Base-by-base conservation (phyloP, 2,329 filamentous ascomycete species). In the Aspergillus ibericus region DNA sequence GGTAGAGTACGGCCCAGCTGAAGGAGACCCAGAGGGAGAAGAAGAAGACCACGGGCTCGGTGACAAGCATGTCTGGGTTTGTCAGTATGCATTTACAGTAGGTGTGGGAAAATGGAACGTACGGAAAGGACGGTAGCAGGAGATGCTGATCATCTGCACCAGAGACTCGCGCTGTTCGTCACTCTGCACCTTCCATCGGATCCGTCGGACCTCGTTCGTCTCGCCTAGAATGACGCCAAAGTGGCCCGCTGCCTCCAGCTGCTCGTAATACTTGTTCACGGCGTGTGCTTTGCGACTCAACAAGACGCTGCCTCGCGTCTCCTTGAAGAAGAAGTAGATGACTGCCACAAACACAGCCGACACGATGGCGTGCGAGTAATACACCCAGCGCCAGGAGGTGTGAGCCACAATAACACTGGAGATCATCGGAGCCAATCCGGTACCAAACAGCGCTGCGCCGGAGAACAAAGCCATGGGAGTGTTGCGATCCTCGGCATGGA, bases 21-120 rank as follows among this genome's bases (percentile, higher is more conserved):
- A 97, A 97, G 0, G 91, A 83, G 0, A 92, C 88, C 93, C 93
- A 97, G 0, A 96, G 80, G 0, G 89, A 92, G 78, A 97, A 97
- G 78, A 86, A 84, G 10, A 81, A 80, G 1, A 88, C 82, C 36
- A 89, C 87, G 2, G 86, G 86, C 64, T 89, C 87, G 1, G 82
- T 81, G 40, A 86, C 67, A 7, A 89, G 77, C 78, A 90, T 72
- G 52, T 79, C 78, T 78, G 38, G 7, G 27, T 12, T 15, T 25
- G 47, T 55, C 52, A 60, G 59, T 4, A 29, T 38, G 13, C 9
- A 12, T 25, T 27, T 27, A 1, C 2, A 29, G 4, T 15, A 25
- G 2, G 22, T 12, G 1, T 15, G 15, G 12, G 2, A n/a, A n/a
- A 6, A 1, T 18, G 36, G 1, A 66, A 71, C 78, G 72, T 72